A percentile compares a stretch with the other conserved stretches of the same genome.
These are phyloP conservation scores for Cercospora brassicicola DNA, from an alignment of 2,329 filamentous ascomycete genomes.

Conservation along the genomic window DNA sequence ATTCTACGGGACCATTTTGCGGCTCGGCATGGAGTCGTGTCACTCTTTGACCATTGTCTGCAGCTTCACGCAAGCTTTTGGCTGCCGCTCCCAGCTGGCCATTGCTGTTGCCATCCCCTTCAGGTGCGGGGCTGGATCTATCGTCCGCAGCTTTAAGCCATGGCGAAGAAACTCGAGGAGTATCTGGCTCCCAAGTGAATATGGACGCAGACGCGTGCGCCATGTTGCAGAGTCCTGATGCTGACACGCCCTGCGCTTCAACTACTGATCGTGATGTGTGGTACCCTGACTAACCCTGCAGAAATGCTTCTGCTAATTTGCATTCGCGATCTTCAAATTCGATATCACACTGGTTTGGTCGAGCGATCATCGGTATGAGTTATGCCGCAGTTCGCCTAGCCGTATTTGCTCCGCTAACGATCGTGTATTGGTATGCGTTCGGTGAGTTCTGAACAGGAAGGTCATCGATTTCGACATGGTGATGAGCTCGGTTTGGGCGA, in stretches of 20 bases:
- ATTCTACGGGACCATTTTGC: slow-evolving; percentile 91
- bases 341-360: neutral
- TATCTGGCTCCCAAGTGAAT: slow-evolving; percentile 90
- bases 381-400: slow-evolving; percentile 13
- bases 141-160: slow-evolving; percentile 61
- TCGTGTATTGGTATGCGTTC: slow-evolving; percentile 53
- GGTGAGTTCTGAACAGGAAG: slow-evolving; percentile 50
- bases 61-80: slow-evolving; percentile 14
- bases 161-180: slow-evolving; percentile 83
- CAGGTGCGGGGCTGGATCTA: slow-evolving; percentile 4
- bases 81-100: slow-evolving; percentile 12
- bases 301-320: neutral
- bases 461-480: slow-evolving; percentile 55
- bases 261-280: neutral
- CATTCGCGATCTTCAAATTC: neutral
- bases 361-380: slow-evolving; percentile 13
- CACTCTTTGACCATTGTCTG: slow-evolving; percentile 44
- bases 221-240: neutral
- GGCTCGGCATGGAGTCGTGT: slow-evolving; percentile 84
- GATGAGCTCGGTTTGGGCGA: slow-evolving; percentile 28
- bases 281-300: neutral
- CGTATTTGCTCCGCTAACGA: slow-evolving; percentile 42
- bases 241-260: neutral
- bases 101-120: neutral
- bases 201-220: slow-evolving; percentile 72